phyloP scores from a whole-genome alignment of 805 yeast species.

The Candida suzukii region DNA sequence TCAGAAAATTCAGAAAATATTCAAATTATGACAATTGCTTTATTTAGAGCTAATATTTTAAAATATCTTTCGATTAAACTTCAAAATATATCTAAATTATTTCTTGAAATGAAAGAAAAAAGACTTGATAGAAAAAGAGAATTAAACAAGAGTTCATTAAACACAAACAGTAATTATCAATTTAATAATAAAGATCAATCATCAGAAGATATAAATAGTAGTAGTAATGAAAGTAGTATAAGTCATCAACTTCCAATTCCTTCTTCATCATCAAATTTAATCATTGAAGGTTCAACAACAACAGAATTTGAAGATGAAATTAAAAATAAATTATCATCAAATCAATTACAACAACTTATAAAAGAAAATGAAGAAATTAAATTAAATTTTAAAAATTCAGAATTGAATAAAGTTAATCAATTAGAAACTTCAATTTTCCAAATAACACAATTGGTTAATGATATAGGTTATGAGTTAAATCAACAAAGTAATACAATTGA shows the following conservation, averaged over 20 bases:
- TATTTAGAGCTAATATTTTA: slow-evolving; percentile 42
- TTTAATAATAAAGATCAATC: not conserved
- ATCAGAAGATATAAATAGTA: not conserved
- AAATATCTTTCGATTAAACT: slow-evolving; percentile 40
- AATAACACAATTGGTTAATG: slow-evolving; percentile 68
- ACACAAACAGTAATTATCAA: slow-evolving; percentile 9
- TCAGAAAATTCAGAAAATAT: slow-evolving; percentile 29
- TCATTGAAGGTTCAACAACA: slow-evolving; percentile 13
- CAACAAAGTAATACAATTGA: slow-evolving; percentile 67
- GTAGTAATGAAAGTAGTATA: not conserved
- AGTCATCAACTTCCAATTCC: not conserved
- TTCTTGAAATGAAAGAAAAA: slow-evolving; percentile 43
- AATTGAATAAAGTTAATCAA: slow-evolving; percentile 50
- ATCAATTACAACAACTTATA: slow-evolving; percentile 51
- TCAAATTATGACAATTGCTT: slow-evolving; percentile 30
- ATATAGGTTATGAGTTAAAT: slow-evolving; percentile 64
- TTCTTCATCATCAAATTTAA: not conserved
- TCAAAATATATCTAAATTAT: slow-evolving; percentile 33
- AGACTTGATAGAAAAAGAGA: slow-evolving; percentile 36
- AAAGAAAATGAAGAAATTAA: slow-evolving; percentile 51
- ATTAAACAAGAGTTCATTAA: slow-evolving; percentile 24
- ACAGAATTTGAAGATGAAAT: slow-evolving; percentile 29
- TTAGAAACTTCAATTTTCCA: slow-evolving; percentile 62
- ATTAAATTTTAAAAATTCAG: slow-evolving; percentile 49
- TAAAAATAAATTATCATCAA: slow-evolving; percentile 26